A percentile compares a stretch with the other conserved stretches of the same genome.
Evolutionary conservation across 306 rosid genomes (phyloP).

Genomic region (Psophocarpus tetragonolobus): DNA sequence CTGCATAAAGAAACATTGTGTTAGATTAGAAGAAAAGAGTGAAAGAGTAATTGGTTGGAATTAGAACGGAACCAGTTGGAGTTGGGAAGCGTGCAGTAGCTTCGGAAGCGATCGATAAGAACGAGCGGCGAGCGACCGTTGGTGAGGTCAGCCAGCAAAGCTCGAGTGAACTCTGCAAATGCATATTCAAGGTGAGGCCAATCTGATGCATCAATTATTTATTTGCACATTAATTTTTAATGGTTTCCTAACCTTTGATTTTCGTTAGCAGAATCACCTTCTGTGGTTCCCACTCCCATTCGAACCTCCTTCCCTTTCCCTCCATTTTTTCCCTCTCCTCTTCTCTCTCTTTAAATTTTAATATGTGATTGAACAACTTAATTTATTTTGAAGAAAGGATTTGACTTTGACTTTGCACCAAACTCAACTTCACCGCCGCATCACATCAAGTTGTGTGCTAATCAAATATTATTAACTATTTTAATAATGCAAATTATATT

Average conservation of each 20-base stretch:
- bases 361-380: not conserved
- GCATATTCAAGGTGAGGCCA: not conserved
- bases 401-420: not conserved
- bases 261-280: constrained; percentile 42
- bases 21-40: not conserved
- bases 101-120: constrained; percentile 65
- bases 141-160: constrained; percentile 54
- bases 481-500: too few species aligned
- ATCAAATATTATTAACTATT: too few species aligned
- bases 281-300: constrained; percentile 24
- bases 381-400: not conserved
- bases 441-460: too few species aligned
- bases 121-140: constrained; percentile 59
- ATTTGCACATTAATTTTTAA: too few species aligned
- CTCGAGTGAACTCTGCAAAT: constrained; percentile 62
- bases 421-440: not conserved
- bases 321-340: constrained; percentile 45
- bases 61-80: constrained; percentile 56
- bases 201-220: too few species aligned
- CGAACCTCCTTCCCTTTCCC: constrained; percentile 54
- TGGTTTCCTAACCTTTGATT: constrained; percentile 55
- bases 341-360: not conserved
- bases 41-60: not conserved
- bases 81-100: constrained; percentile 50
- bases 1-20: constrained; percentile 39